Evolutionary conservation across 2,329 filamentous ascomycete genomes (phyloP), one percentile per base, ranked within the genome.

Genomic region (Penicillium expansum): DNA sequence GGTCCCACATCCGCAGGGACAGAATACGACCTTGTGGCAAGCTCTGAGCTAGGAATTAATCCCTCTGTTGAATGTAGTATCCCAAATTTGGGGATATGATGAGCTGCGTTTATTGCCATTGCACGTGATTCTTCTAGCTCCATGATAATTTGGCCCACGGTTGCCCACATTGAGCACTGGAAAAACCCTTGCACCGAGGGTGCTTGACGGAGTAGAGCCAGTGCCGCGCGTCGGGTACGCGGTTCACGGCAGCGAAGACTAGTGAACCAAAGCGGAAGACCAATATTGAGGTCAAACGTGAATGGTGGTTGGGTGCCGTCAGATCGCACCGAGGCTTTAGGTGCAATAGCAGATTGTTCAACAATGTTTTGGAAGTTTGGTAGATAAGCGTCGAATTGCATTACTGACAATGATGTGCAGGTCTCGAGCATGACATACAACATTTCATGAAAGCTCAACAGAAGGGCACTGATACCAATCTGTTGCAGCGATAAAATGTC

Each of bases 231-330:
- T 37, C 72, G 68, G 13, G 66, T 60, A 4, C 14, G 43, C 1
- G 70, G 71, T n/a, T 74, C 66, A 9, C 71, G 69, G 43, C 72
- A 75, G 45, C 67, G 63, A 1, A 72, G 57, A 27, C 63, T 64
- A 1, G 68, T 70, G 27, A 73, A 69, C 61, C 64, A 75, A 2
- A 74, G 62, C 3, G 70, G 69, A 10, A 68, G 41, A 1, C 62
- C 68, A 16, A 72, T 52, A 14, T 62, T 62, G 7, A 72, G 50
- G 24, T 73, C 71, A 50, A 72, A 72, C 5, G 69, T 72, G 29
- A 70, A 73, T 7, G 66, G 68, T 5, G 67, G 59, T 37, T 67
- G 65, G 1, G 62, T 65, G 11, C 69, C 66, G 29, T 72, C 67
- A 2, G 55, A 22, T 43, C 61, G 58, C 0, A 48, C 45, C 4